A percentile compares a stretch with the other conserved stretches of the same genome.
phyloP scores from a whole-genome alignment of 2,329 filamentous ascomycete genomes.

The Uncinocarpus reesii region DNA sequence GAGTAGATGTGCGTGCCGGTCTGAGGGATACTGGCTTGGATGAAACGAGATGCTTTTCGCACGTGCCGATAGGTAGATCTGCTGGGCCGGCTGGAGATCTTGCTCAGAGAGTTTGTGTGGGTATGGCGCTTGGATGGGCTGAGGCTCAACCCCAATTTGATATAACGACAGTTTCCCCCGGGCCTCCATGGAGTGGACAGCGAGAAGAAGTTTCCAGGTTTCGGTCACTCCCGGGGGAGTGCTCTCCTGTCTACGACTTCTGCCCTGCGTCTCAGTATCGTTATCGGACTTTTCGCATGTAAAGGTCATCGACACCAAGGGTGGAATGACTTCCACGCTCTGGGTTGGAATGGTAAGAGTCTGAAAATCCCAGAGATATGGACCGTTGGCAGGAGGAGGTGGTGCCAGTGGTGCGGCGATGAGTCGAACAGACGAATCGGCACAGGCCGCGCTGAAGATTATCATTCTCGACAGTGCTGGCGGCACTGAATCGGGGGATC shows the following conservation, averaged over 20 bases:
- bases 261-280: conserved; percentile 26
- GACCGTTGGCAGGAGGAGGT: conserved; percentile 36
- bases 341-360: conserved; percentile 39
- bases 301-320: conserved; percentile 45
- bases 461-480: conserved; percentile 42
- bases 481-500: conserved; percentile 37
- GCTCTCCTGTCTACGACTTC: conserved; percentile 18
- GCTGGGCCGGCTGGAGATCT: conserved; percentile 37
- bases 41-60: conserved; percentile 46
- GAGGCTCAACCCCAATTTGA: conserved; percentile 31
- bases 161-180: conserved; percentile 38
- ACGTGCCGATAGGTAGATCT: conserved; percentile 40
- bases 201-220: conserved; percentile 38
- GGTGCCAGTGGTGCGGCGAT: conserved; percentile 47
- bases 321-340: conserved; percentile 41
- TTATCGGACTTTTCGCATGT: conserved; percentile 33
- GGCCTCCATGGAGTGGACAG: conserved; percentile 38
- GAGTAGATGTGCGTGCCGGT: conserved; percentile 46
- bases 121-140: conserved; percentile 13
- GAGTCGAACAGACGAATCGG: conserved; percentile 47
- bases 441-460: conserved; percentile 46
- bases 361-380: conserved; percentile 36
- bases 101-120: conserved; percentile 26
- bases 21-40: conserved; percentile 42
- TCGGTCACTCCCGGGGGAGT: conserved; percentile 15